phyloP scores from a whole-genome alignment of 768 basidiomycete species.

The Boletus fagicola region DNA sequence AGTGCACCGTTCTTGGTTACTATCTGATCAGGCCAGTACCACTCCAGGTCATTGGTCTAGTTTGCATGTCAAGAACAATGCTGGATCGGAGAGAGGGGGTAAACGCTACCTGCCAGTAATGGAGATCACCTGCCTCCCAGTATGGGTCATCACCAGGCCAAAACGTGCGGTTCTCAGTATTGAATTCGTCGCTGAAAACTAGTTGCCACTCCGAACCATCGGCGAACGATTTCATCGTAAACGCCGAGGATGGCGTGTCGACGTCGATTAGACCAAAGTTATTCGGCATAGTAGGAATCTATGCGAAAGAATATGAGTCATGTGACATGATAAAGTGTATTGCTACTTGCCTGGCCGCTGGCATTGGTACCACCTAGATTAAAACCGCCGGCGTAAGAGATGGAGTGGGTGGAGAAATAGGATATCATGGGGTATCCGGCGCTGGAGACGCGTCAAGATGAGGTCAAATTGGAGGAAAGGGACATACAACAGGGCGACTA shows the following conservation, averaged over 20 bases:
- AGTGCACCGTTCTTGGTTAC: conserved; percentile 74
- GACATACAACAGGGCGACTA: conserved; percentile 61
- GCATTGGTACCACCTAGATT: conserved; percentile 77
- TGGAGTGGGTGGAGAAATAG: conserved; percentile 46
- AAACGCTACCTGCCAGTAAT: conserved; percentile 66
- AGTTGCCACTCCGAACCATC: conserved; percentile 59
- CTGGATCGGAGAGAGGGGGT: not conserved
- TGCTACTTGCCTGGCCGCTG: conserved; percentile 56
- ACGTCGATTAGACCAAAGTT: conserved; percentile 72
- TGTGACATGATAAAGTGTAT: not conserved
- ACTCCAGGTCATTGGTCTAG: conserved; percentile 75
- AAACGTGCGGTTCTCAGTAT: conserved; percentile 74
- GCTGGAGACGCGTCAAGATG: conserved; percentile 23
- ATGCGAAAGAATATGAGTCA: not conserved
- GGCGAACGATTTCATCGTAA: conserved; percentile 50
- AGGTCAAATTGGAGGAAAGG: not conserved
- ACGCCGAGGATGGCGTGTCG: conserved; percentile 64
- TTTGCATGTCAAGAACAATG: not conserved
- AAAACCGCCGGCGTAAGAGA: conserved; percentile 58
- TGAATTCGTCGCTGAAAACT: conserved; percentile 89
- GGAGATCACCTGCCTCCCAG: conserved; percentile 81
- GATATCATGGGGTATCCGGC: conserved; percentile 64
- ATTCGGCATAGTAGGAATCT: conserved; percentile 61
- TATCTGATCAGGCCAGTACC: conserved; percentile 82
- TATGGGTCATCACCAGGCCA: conserved; percentile 82